Evolutionary conservation across 768 basidiomycete species (phyloP).

Genomic region (Trametes cubensis): DNA sequence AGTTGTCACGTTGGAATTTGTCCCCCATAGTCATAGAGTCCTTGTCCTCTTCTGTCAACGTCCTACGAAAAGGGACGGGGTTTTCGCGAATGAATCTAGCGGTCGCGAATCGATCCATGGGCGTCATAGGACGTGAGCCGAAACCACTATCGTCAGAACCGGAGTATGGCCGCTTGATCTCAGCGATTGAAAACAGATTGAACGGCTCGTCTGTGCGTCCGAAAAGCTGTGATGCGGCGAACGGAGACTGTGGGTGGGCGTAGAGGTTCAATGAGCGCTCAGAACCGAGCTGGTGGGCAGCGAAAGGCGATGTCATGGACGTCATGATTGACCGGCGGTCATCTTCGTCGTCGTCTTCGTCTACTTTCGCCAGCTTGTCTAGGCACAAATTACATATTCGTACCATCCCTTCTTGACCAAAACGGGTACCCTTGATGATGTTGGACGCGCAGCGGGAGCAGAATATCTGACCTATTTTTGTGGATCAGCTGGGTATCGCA

Average conservation of each 20-base stretch:
- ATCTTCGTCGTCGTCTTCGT: conserved; percentile 83
- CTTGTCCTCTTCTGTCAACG: conserved; percentile 77
- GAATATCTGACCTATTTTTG: conserved; percentile 85
- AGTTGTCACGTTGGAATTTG: conserved; percentile 47
- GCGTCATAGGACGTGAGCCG: conserved; percentile 55
- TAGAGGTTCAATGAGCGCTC: conserved; percentile 44
- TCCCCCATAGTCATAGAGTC: conserved; percentile 48
- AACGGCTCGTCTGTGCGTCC: conserved; percentile 77
- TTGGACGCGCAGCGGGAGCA: conserved; percentile 97
- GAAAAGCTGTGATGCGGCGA: conserved; percentile 84
- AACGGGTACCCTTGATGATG: conserved; percentile 90
- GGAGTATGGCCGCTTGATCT: conserved; percentile 60
- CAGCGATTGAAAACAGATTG: conserved; percentile 81
- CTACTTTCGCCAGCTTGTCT: conserved; percentile 86
- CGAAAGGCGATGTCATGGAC: conserved; percentile 66
- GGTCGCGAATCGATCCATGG: conserved; percentile 51
- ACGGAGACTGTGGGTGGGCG: conserved; percentile 81
- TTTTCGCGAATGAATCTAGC: conserved; percentile 41
- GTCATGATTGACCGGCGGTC: conserved; percentile 82
- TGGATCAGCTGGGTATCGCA: not conserved
- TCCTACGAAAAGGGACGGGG: conserved; percentile 74
- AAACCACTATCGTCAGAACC: conserved; percentile 58
- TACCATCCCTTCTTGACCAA: conserved; percentile 94
- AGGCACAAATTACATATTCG: conserved; percentile 95
- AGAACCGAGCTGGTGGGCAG: conserved; percentile 68